Conservation (phyloP, 2,329 filamentous ascomycete genomes). For the Paracoccidioides brasiliensis region DNA sequence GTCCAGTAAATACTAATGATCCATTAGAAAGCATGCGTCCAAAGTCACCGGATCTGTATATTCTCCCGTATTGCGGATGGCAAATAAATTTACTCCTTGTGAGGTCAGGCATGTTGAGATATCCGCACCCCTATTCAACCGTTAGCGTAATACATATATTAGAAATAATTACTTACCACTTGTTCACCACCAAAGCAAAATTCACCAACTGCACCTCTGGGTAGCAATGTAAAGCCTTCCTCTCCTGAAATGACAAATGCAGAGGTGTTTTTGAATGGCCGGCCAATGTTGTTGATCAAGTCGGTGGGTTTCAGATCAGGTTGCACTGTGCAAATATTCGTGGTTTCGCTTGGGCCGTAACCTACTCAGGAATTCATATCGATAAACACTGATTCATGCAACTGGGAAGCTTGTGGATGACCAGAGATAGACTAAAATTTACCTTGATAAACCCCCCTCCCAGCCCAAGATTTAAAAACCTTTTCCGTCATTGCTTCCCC, state of each 20-base stretch:
- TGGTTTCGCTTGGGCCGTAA: conserved; percentile 76
- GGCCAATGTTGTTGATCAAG: conserved; percentile 62
- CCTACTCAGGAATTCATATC: conserved; percentile 23
- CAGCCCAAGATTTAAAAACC: conserved; percentile 57
- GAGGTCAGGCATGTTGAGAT: conserved; percentile 51
- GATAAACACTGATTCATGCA: neutral
- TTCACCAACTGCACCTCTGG: conserved; percentile 63
- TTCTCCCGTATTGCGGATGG: conserved; percentile 53
- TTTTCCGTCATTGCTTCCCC: conserved; percentile 66
- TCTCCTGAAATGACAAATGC: conserved; percentile 46
- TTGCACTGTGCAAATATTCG: conserved; percentile 73
- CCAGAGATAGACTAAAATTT: conserved; percentile 3
- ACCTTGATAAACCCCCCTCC: conserved; percentile 57
- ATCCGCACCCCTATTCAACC: conserved; percentile 43
- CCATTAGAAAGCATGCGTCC: conserved; percentile 68
- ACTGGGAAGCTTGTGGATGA: neutral
- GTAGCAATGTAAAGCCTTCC: conserved; percentile 41
- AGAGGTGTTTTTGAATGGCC: conserved; percentile 62
- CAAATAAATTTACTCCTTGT: conserved; percentile 55
- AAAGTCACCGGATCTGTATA: conserved; percentile 75
- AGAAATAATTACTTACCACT: conserved; percentile 37
- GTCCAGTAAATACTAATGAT: conserved; percentile 57
- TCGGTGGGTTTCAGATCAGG: conserved; percentile 44
- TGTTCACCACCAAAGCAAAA: conserved; percentile 80
- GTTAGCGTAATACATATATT: conserved; percentile 5